Percentiles rank a stretch among this genome's conserved stretches.
Conservation (phyloP, 306 rosid genomes). For the Senna siamea region DNA sequence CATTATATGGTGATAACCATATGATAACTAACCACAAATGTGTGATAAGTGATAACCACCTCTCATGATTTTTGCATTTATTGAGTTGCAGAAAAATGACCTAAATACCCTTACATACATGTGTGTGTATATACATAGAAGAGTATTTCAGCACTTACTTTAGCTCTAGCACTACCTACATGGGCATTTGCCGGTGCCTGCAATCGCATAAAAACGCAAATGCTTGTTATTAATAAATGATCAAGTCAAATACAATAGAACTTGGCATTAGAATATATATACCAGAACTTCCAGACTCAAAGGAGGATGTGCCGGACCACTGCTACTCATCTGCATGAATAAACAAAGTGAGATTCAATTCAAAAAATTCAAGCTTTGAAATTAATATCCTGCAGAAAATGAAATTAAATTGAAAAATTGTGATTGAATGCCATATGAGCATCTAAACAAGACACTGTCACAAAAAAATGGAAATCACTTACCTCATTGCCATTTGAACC, state of each 20-base stretch:
- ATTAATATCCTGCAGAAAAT: neutral
- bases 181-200: slow-evolving; percentile 48
- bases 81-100: too few relatives aligned
- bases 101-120: too few relatives aligned
- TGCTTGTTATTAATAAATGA: slow-evolving; percentile 8
- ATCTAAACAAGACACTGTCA: slow-evolving; percentile 1
- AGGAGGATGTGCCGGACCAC: neutral
- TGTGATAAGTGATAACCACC: neutral
- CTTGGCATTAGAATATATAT: neutral
- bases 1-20: too few relatives aligned
- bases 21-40: too few relatives aligned
- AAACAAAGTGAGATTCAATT: slow-evolving; percentile 16
- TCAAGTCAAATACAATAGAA: slow-evolving; percentile 2
- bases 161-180: slow-evolving; percentile 53
- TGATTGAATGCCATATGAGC: neutral
- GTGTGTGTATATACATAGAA: neutral
- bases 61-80: neutral
- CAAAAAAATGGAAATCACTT: slow-evolving; percentile 37
- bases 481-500: slow-evolving; percentile 62
- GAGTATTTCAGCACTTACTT: slow-evolving; percentile 43
- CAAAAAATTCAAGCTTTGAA: neutral
- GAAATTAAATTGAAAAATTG: slow-evolving; percentile 6
- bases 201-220: slow-evolving; percentile 39
- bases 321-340: slow-evolving; percentile 5
- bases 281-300: neutral